These are phyloP conservation scores for Coemansia asiatica DNA, from an alignment of 192 early-diverging fungal species.

Conservation along the genomic window DNA sequence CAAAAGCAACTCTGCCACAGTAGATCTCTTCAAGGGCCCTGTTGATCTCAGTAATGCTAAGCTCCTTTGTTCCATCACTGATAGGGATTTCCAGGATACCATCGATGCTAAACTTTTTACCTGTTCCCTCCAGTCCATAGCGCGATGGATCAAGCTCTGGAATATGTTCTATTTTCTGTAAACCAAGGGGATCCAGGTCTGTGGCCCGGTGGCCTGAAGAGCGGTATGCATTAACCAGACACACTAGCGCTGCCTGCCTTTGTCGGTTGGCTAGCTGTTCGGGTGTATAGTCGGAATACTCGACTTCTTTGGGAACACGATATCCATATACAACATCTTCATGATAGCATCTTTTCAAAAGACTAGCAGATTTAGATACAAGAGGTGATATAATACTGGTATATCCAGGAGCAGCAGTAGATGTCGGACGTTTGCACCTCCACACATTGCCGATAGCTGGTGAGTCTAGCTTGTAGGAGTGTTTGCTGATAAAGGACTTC, in stretches of 20 bases:
- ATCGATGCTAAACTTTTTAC: conserved; percentile 61
- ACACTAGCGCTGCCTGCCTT: conserved; percentile 78
- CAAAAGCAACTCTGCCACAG: conserved; percentile 86
- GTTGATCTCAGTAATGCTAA: conserved; percentile 67
- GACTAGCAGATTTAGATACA: background rate
- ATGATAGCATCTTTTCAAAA: conserved; percentile 59
- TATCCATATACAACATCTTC: conserved; percentile 85
- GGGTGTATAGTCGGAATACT: conserved; percentile 75
- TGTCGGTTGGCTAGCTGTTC: conserved; percentile 83
- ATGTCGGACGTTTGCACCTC: background rate
- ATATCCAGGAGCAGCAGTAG: too few species aligned
- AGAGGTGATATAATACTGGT: background rate
- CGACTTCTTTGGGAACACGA: conserved; percentile 68
- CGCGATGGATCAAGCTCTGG: conserved; percentile 79
- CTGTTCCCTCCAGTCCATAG: conserved; percentile 70
- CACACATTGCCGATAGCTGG: background rate
- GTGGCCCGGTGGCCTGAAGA: conserved; percentile 80
- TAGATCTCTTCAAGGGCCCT: conserved; percentile 70
- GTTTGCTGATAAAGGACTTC: background rate
- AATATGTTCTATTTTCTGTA: conserved; percentile 57
- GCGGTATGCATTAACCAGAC: conserved; percentile 79
- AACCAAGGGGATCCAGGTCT: conserved; percentile 81
- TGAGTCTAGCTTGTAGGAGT: background rate
- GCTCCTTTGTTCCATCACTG: conserved; percentile 56
- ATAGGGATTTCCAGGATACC: conserved; percentile 72